Evolutionary conservation across 345 rosid species (phyloP).

Genomic region (Microthlaspi erraticum): DNA sequence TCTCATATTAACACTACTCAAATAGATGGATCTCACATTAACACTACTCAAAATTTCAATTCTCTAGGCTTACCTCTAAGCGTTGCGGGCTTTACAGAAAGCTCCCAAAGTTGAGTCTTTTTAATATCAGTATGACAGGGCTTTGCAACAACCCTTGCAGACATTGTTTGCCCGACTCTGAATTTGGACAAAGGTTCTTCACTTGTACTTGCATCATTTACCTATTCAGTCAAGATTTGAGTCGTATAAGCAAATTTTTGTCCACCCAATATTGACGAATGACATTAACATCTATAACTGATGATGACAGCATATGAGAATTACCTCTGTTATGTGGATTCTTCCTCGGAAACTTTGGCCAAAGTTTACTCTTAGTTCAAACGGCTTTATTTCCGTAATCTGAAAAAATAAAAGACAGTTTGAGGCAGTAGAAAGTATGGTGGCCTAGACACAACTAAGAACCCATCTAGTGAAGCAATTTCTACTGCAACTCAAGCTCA

Average conservation of each 20-base stretch:
- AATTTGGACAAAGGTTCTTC: constrained; percentile 71
- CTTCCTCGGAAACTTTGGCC: constrained; percentile 81
- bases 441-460: constrained; percentile 12
- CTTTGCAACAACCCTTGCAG: constrained; percentile 76
- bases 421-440: constrained; percentile 21
- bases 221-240: constrained; percentile 54
- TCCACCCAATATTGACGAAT: constrained; percentile 9
- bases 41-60: not conserved
- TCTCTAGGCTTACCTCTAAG: constrained; percentile 60
- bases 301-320: constrained; percentile 30
- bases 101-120: constrained; percentile 75
- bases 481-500: constrained; percentile 19
- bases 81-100: constrained; percentile 69
- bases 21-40: not conserved
- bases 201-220: constrained; percentile 51
- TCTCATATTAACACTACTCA: not conserved
- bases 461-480: constrained; percentile 13
- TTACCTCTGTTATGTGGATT: constrained; percentile 92
- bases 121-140: constrained; percentile 53
- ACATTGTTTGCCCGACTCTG: constrained; percentile 85
- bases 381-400: constrained; percentile 88
- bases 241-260: constrained; percentile 14
- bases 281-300: constrained; percentile 27
- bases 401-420: constrained; percentile 45
- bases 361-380: constrained; percentile 84